A percentile compares a stretch with the other conserved stretches of the same genome.
Conservation (phyloP, 139 green algal species). For the Diplosphaera chodatii region DNA sequence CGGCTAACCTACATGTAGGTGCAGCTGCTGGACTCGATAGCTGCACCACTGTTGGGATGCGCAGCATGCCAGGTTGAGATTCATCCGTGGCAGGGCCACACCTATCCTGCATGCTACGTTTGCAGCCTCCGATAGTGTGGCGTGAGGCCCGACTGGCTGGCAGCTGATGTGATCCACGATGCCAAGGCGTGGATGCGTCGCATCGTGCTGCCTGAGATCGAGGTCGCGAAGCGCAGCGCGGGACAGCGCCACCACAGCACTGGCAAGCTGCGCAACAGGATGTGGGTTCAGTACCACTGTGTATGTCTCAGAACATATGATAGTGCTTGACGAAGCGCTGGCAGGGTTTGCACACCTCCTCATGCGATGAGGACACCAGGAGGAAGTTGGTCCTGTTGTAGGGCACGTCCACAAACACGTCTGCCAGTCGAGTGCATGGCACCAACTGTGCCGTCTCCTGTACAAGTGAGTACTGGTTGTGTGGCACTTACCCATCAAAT, state of each 20-base stretch:
- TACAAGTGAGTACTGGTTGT: too few species aligned
- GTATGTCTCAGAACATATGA: too few species aligned
- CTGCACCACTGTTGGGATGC: too few species aligned
- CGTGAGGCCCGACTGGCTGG: conserved; percentile 46
- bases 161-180: conserved; percentile 70
- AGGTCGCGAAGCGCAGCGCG: conserved; percentile 39
- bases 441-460: conserved; percentile 4
- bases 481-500: too few species aligned
- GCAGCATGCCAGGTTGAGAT: too few species aligned
- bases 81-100: too few species aligned
- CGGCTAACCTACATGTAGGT: too few species aligned
- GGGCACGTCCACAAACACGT: conserved; percentile 53
- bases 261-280: conserved; percentile 23
- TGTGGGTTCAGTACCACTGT: too few species aligned
- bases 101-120: conserved; percentile 18
- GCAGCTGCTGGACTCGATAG: too few species aligned
- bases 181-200: conserved; percentile 68
- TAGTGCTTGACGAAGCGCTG: too few species aligned
- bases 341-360: background rate
- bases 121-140: conserved; percentile 1
- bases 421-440: conserved; percentile 16
- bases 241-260: conserved; percentile 25
- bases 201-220: conserved; percentile 53
- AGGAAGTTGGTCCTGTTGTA: conserved; percentile 78
- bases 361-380: conserved; percentile 15